Evolutionary conservation across 2,329 filamentous ascomycete genomes (phyloP).

Genomic region (Diplocarpon mali): DNA sequence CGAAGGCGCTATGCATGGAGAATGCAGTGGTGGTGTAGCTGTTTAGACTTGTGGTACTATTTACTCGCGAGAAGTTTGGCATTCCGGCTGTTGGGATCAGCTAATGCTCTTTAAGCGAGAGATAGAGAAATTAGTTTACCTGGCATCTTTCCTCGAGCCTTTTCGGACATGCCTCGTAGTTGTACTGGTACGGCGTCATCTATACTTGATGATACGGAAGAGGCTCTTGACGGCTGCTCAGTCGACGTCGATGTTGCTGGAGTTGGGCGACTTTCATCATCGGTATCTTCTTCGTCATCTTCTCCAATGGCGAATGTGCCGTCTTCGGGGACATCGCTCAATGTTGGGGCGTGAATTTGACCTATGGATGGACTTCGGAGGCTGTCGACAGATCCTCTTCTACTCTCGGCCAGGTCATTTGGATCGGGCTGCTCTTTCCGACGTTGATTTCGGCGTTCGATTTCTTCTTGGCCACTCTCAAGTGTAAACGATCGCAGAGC

Average conservation of each 20-base stretch:
- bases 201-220: slow-evolving; percentile 53
- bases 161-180: slow-evolving; percentile 88
- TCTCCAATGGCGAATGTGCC: slow-evolving; percentile 81
- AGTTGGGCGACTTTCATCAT: slow-evolving; percentile 41
- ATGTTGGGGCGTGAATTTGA: slow-evolving; percentile 40
- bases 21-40: slow-evolving; percentile 49
- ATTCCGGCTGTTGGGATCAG: slow-evolving; percentile 44
- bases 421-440: slow-evolving; percentile 52
- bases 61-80: slow-evolving; percentile 78
- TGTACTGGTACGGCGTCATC: slow-evolving; percentile 78
- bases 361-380: slow-evolving; percentile 47
- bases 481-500: slow-evolving; percentile 78
- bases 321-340: slow-evolving; percentile 65
- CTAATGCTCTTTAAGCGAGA: neutral
- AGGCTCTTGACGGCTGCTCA: slow-evolving; percentile 50
- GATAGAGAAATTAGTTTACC: slow-evolving; percentile 15
- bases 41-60: slow-evolving; percentile 72
- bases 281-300: slow-evolving; percentile 51
- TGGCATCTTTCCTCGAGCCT: slow-evolving; percentile 91
- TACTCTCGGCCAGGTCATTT: slow-evolving; percentile 31
- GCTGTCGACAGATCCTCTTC: slow-evolving; percentile 56
- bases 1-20: slow-evolving; percentile 52
- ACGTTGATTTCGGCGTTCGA: slow-evolving; percentile 65
- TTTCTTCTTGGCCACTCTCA: slow-evolving; percentile 83
- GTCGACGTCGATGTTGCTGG: slow-evolving; percentile 54